Evolutionary conservation across 2,329 filamentous ascomycete species (phyloP), one percentile per base, ranked within the genome.

Genomic region (Macrophomina pseudophaseolina): DNA sequence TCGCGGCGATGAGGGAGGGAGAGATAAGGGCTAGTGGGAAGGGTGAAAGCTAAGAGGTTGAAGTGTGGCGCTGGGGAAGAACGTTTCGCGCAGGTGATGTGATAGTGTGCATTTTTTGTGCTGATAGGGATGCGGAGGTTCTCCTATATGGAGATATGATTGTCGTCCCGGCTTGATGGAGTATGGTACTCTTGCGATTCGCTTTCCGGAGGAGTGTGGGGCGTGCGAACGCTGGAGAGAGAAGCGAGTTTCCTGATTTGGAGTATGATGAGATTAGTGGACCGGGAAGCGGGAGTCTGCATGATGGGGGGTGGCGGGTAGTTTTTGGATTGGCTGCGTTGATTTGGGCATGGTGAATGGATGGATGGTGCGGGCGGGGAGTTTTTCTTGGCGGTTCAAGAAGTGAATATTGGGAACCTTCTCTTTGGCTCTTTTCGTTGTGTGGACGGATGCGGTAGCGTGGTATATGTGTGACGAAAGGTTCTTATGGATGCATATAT

Each of bases 1-100:
- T 66, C 64, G 32, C 58, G 64, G 51, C 46, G 54, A 9, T 65
- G 63, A 65, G 16, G 11, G 11, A 14, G 42, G 42, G 35, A 18
- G 16, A 54, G 32, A 11, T 6, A 33, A 38, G 14, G 12, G 8
- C 4, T 16, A 28, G 23, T 23, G 23, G 23, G 23, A 23, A 23
- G 23, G 23, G 23, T 23, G 23, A 23, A 23, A 23, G 23, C 23
- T 23, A 23, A 23, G 23, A 23, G 33, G 32, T 14, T n/a, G 42
- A 38, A 12, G 32, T 32, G 49, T 1, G 49, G 33, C 52, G 33
- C 16, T 5, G 49, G n/a, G 9, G 18, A 14, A 14, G 30, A 53
- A 18, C 12, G 52, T 23, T 54, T 38, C 12, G 32, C 33, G 33
- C 12, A 5, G 11, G 14, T 33, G 28, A 30, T 30, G 30, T 11